phyloP scores from a whole-genome alignment of 2,329 filamentous ascomycete species.

The Seiridium unicorne region DNA sequence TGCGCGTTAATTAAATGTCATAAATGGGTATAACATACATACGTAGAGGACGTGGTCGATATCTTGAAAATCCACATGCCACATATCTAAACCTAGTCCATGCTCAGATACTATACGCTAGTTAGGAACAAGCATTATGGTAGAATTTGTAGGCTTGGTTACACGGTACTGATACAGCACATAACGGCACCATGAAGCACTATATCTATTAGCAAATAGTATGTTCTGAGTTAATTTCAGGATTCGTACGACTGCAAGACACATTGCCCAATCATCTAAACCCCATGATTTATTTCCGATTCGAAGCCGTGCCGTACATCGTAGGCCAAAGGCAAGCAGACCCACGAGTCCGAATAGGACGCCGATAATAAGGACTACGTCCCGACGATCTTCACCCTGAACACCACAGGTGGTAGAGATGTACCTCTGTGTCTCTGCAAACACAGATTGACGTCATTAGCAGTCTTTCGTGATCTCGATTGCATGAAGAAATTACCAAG shows the following conservation, averaged over 20 bases:
- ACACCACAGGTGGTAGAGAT: slow-evolving; percentile 18
- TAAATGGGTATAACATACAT: slow-evolving; percentile 5
- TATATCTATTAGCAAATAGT: neutral
- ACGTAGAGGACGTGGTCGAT: slow-evolving; percentile 39
- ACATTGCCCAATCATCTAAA: slow-evolving; percentile 27
- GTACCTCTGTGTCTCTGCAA: slow-evolving; percentile 22
- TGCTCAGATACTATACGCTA: slow-evolving; percentile 28
- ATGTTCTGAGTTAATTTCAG: neutral
- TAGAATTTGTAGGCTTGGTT: slow-evolving; percentile 5
- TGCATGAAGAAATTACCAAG: slow-evolving; percentile 14
- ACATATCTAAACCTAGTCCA: slow-evolving; percentile 43
- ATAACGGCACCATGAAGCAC: slow-evolving; percentile 20
- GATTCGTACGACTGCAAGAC: slow-evolving; percentile 20
- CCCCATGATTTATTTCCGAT: slow-evolving; percentile 26
- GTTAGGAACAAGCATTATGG: neutral
- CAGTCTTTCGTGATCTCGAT: neutral
- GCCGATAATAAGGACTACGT: slow-evolving; percentile 21
- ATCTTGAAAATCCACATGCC: slow-evolving; percentile 39
- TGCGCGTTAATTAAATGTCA: neutral
- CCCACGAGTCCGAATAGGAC: slow-evolving; percentile 26
- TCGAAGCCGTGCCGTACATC: slow-evolving; percentile 24
- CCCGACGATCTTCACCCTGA: slow-evolving; percentile 22
- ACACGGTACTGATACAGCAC: slow-evolving; percentile 24
- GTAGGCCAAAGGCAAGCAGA: slow-evolving; percentile 25
- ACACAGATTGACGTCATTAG: neutral